Evolutionary conservation across 805 yeast genomes (phyloP).

Genomic region (Cyberlindnera xishuangbannaensis): DNA sequence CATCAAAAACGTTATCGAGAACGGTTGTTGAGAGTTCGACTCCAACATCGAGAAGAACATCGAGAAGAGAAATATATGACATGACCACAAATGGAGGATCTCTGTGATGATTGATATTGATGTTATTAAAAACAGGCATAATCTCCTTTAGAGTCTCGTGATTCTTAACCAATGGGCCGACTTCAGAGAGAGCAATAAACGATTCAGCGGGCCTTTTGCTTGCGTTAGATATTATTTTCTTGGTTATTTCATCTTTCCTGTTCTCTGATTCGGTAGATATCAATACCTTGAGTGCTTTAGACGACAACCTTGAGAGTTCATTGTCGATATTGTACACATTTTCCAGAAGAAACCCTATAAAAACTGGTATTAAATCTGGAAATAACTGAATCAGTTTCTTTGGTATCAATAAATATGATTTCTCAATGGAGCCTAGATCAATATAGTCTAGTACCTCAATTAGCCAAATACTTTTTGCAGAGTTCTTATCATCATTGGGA

Average conservation of each 20-base stretch:
- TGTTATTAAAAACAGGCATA: constrained; percentile 8
- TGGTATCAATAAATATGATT: constrained; percentile 36
- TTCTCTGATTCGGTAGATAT: not conserved
- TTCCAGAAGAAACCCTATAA: constrained; percentile 28
- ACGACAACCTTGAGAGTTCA: constrained; percentile 37
- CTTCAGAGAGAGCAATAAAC: constrained; percentile 20
- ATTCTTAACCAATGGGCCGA: constrained; percentile 8
- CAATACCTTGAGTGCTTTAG: constrained; percentile 29
- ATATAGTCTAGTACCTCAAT: constrained; percentile 56
- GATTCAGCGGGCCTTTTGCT: constrained; percentile 10
- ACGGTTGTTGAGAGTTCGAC: constrained; percentile 1
- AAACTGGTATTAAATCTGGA: constrained; percentile 21
- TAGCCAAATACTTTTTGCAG: constrained; percentile 38
- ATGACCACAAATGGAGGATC: constrained; percentile 18
- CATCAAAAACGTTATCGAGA: constrained; percentile 18
- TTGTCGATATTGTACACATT: constrained; percentile 35
- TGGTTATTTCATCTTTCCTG: constrained; percentile 4
- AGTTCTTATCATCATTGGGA: constrained; percentile 21
- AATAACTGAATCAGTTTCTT: constrained; percentile 22
- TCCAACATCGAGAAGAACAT: constrained; percentile 5
- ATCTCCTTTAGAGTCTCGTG: not conserved
- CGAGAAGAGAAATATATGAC: constrained; percentile 23
- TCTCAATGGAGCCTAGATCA: constrained; percentile 36
- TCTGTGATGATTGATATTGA: constrained; percentile 20
- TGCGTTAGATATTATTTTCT: constrained; percentile 7